Base-by-base conservation (phyloP, 1,284 basidiomycete species). In the Fomitopsis palustris region DNA sequence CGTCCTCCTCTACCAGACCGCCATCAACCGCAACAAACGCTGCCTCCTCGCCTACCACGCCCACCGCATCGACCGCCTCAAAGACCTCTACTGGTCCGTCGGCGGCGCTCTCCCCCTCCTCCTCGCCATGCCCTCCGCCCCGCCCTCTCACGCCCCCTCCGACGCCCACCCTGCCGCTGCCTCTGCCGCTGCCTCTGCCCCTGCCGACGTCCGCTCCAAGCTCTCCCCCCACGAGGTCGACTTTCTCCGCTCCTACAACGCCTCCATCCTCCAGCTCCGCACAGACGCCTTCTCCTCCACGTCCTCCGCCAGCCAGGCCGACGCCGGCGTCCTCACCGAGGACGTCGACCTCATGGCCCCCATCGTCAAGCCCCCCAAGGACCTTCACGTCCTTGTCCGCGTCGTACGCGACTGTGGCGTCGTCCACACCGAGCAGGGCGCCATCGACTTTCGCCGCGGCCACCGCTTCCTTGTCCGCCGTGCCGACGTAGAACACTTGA, bases 31-130 rank as follows among this genome's bases (percentile, higher is more conserved):
- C 64, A 97, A 98, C 80, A 96, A 97, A 73, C 89, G 96, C 16
- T 95, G 93, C 70, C 81, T 98, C 7, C 84, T 98, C 38, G 94
- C 94, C 1, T 99, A 98, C 75, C 93, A 98, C 71, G 77, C 84
- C 31, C 90, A 93, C 71, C 85, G 96, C 33, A 75, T 94, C 43
- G 89, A 93, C 67, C 86, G 87, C 59, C 84, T 98, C 57, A 84
- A 88, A 64, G 87, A 91, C 67, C 81, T 92, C 75, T 96, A 93
- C 75, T 98, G 96, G 95, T 78, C 85, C n/a, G 84, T 86, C 14
- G 95, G 94, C n/a, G 95, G 93, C n/a, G 89, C 92, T 2, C 76
- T 97, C 2, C 89, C 92, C 0, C 89, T 93, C 62, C 81, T 96
- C n/a, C 83, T 98, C 42, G 84, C 86, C 43, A 84, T 87, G 31